Evolutionary conservation across 192 early-diverging fungal species (phyloP).

Genomic region (Coemansia sp.): DNA sequence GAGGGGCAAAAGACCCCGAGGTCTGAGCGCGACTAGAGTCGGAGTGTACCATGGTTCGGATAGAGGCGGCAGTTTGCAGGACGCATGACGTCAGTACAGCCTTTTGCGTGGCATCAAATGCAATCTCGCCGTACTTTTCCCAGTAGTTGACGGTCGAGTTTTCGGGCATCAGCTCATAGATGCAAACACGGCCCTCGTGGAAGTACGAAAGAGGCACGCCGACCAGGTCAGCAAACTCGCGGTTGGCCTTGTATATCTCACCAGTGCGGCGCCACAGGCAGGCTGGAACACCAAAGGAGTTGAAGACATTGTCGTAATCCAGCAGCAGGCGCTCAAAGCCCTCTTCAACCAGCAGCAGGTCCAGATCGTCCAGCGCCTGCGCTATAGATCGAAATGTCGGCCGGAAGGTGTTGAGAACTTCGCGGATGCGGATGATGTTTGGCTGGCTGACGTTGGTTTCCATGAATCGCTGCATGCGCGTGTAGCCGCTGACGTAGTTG

Average conservation of each 20-base stretch:
- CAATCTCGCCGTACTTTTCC: constrained; percentile 98
- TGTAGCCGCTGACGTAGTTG: constrained; percentile 92
- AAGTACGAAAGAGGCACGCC: constrained; percentile 82
- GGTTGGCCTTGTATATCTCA: constrained; percentile 95
- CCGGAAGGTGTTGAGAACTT: constrained; percentile 85
- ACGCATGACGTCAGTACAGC: constrained; percentile 94
- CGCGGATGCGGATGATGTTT: constrained; percentile 70
- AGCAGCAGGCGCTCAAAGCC: constrained; percentile 91
- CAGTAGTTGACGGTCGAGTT: constrained; percentile 96
- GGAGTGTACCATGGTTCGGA: constrained; percentile 36
- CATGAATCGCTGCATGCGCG: constrained; percentile 89
- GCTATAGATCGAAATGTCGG: constrained; percentile 88
- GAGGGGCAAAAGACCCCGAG: constrained; percentile 18
- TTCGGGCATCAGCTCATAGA: constrained; percentile 85
- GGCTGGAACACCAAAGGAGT: constrained; percentile 92
- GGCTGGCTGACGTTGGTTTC: constrained; percentile 70
- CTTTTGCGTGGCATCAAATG: constrained; percentile 95
- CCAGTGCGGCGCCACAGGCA: constrained; percentile 95
- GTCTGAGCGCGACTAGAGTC: constrained; percentile 10
- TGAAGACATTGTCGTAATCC: constrained; percentile 95
- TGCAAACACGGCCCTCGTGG: constrained; percentile 68
- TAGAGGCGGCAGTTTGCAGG: constrained; percentile 55
- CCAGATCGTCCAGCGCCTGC: constrained; percentile 88
- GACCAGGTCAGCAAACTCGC: constrained; percentile 89
- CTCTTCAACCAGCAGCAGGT: constrained; percentile 94